Evolutionary conservation across 2,329 filamentous ascomycete species (phyloP).

Genomic region (Herpotrichia juniperi): DNA sequence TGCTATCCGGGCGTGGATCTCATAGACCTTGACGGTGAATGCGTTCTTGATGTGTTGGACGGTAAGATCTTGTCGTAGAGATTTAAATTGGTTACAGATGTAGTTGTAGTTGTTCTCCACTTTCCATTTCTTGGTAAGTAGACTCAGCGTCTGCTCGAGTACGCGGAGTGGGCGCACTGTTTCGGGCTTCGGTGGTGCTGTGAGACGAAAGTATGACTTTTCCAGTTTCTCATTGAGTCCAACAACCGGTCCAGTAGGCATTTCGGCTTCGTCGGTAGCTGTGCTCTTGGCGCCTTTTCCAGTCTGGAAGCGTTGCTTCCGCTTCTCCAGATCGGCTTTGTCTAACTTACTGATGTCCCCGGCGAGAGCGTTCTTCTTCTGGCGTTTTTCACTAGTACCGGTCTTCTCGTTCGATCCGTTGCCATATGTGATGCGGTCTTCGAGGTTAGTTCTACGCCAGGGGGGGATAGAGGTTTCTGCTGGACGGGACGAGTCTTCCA

Average conservation of each 20-base stretch:
- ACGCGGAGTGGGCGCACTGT: conserved; percentile 84
- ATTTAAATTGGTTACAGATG: conserved; percentile 99
- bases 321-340: conserved; percentile 83
- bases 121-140: conserved; percentile 94
- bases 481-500: conserved; percentile 55
- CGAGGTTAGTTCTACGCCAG: conserved; percentile 76
- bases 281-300: conserved; percentile 57
- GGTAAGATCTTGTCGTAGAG: conserved; percentile 94
- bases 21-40: conserved; percentile 95
- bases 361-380: conserved; percentile 54
- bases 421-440: conserved; percentile 75
- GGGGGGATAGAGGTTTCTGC: conserved; percentile 63
- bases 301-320: conserved; percentile 82
- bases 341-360: conserved; percentile 82
- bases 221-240: conserved; percentile 85
- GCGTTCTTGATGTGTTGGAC: conserved; percentile 97
- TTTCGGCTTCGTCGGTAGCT: conserved; percentile 43
- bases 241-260: conserved; percentile 72
- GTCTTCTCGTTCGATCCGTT: conserved; percentile 48
- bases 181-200: conserved; percentile 84
- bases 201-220: conserved; percentile 94
- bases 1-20: conserved; percentile 96
- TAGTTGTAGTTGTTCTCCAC: conserved; percentile 93
- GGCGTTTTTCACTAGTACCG: conserved; percentile 57
- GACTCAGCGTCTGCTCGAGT: conserved; percentile 81